Evolutionary conservation across 352 stramenopile genomes (phyloP).

Genomic region (Blastocystis hominis): DNA sequence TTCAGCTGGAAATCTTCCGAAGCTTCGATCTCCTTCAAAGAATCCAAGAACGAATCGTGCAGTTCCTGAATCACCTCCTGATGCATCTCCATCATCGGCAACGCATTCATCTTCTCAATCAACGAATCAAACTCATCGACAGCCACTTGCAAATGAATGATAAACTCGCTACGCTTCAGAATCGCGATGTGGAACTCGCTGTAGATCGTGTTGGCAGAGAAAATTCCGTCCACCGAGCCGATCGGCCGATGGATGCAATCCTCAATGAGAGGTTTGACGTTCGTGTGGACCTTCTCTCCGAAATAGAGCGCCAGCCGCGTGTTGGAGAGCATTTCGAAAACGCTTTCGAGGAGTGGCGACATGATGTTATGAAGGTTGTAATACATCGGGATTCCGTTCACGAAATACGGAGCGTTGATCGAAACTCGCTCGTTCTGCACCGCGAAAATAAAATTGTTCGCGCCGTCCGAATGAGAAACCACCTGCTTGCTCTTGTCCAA

Average conservation of each 20-base stretch:
- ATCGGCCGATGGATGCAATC: background rate
- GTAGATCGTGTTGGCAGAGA: background rate
- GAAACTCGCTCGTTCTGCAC: slow-evolving; percentile 26
- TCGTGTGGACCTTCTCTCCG: slow-evolving; percentile 20
- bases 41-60: background rate
- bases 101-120: background rate
- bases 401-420: background rate
- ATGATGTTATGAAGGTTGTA: slow-evolving; percentile 45
- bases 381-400: slow-evolving; percentile 24
- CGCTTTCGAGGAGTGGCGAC: background rate
- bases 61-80: background rate
- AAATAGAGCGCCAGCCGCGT: slow-evolving; percentile 2
- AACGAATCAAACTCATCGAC: background rate
- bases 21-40: background rate
- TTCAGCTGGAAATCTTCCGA: background rate
- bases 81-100: background rate
- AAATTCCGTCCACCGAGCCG: background rate
- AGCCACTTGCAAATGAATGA: background rate
- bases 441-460: slow-evolving; percentile 4
- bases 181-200: slow-evolving; percentile 12
- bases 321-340: slow-evolving; percentile 34
- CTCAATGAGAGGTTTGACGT: background rate
- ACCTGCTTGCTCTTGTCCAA: slow-evolving; percentile 22
- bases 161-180: background rate
- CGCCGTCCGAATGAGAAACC: background rate